Evolutionary conservation across 2,329 filamentous ascomycete genomes (phyloP).

Genomic region (Fusarium succisae): DNA sequence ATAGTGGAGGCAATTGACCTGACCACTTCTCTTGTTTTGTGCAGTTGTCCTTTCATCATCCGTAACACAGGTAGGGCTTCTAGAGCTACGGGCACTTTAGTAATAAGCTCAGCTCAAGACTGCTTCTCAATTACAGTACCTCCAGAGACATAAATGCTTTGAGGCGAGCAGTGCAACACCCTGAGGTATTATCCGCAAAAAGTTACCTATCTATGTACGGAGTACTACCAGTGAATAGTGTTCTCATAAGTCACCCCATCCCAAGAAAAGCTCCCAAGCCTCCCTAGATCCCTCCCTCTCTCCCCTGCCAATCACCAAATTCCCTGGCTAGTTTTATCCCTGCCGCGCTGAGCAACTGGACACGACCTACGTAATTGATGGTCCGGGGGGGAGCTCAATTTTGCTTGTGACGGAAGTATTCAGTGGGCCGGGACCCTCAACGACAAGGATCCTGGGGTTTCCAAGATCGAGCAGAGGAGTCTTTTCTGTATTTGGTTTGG

Average conservation of each 20-base stretch:
- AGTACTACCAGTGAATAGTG: not conserved
- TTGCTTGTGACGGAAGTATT: slow-evolving; percentile 21
- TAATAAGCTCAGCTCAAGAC: not conserved
- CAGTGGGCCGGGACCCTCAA: slow-evolving; percentile 8
- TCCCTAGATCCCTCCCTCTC: not conserved
- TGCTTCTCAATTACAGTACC: not conserved
- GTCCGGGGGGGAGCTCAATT: slow-evolving; percentile 32
- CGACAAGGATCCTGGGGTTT: slow-evolving; percentile 16
- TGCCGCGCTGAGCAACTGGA: slow-evolving; percentile 34
- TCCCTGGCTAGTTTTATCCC: slow-evolving; percentile 23
- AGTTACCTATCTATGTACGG: not conserved
- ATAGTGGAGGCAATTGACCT: not conserved
- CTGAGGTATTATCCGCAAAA: not conserved
- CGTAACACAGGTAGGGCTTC: slow-evolving; percentile 19
- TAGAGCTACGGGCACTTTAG: not conserved
- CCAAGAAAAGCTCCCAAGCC: not conserved
- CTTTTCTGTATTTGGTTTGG: slow-evolving; percentile 15
- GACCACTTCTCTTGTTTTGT: slow-evolving; percentile 21
- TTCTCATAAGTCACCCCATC: slow-evolving; percentile 22
- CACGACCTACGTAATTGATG: slow-evolving; percentile 38
- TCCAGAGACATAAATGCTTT: not conserved
- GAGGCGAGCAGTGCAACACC: not conserved
- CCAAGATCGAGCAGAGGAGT: slow-evolving; percentile 31
- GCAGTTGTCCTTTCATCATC: slow-evolving; percentile 14
- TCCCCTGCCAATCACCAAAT: slow-evolving; percentile 14